These are phyloP conservation scores for Daldinia loculata DNA, from an alignment of 495 filamentous ascomycete species.

Conservation along the genomic window DNA sequence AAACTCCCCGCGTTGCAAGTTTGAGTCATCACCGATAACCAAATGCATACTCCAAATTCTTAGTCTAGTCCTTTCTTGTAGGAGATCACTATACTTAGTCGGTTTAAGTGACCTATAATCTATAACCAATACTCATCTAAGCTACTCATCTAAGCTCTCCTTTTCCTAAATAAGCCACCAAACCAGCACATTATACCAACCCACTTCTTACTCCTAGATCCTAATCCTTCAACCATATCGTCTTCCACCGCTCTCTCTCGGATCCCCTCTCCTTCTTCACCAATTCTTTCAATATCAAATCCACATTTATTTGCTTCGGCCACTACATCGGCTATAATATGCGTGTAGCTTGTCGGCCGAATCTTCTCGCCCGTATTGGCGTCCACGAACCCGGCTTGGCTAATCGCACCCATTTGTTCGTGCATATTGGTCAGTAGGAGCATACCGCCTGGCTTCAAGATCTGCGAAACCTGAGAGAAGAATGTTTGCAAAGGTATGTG, in stretches of 20 bases:
- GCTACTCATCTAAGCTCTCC: background rate
- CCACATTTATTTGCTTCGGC: constrained; percentile 62
- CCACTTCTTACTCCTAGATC: constrained; percentile 72
- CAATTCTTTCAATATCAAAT: constrained; percentile 55
- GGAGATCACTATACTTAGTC: background rate
- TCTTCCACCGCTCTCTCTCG: constrained; percentile 62
- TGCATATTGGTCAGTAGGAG: constrained; percentile 80
- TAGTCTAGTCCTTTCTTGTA: background rate
- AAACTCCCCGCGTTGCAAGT: background rate
- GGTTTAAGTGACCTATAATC: background rate
- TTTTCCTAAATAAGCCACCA: constrained; percentile 65
- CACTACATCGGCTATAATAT: constrained; percentile 64
- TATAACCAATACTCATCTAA: background rate
- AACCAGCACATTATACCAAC: constrained; percentile 73
- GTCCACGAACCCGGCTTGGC: constrained; percentile 75
- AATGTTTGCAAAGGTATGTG: constrained; percentile 67
- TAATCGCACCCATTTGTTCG: constrained; percentile 68
- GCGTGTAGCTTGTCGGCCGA: constrained; percentile 67
- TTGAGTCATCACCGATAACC: background rate
- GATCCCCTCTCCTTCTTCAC: constrained; percentile 41
- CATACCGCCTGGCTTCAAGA: constrained; percentile 62
- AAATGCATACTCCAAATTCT: background rate
- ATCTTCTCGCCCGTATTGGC: constrained; percentile 65
- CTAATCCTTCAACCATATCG: constrained; percentile 58
- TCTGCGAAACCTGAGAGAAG: constrained; percentile 60